phyloP scores from a whole-genome alignment of 2,329 filamentous ascomycete genomes.

The Coniochaeta hoffmannii region DNA sequence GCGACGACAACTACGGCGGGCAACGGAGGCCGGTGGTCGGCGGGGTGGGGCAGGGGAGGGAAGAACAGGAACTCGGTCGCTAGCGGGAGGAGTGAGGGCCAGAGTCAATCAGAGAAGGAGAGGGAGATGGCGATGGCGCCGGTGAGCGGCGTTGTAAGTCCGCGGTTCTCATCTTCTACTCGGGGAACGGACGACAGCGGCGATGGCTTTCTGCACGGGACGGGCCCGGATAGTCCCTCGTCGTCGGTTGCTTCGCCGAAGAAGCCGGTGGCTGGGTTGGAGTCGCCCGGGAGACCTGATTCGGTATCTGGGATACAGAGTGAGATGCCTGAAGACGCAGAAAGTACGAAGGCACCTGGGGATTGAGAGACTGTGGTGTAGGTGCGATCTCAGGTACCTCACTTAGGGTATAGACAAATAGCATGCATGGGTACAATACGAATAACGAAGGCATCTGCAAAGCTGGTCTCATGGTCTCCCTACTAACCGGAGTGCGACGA shows the following conservation, averaged over 20 bases:
- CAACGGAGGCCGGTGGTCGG: slow-evolving; percentile 24
- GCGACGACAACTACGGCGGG: slow-evolving; percentile 9
- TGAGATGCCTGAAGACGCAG: background rate
- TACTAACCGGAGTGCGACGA: too few relatives aligned
- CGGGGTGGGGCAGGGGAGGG: slow-evolving; percentile 17
- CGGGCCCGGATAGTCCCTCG: background rate
- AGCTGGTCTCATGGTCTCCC: background rate
- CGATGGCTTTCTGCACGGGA: background rate
- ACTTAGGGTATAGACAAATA: slow-evolving; percentile 1
- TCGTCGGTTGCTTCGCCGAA: background rate
- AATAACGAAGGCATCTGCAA: background rate
- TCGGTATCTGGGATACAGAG: background rate
- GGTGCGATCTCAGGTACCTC: background rate
- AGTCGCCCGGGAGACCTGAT: background rate
- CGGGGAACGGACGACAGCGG: background rate
- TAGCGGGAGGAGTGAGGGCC: background rate
- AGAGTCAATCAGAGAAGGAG: background rate
- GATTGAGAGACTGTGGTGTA: background rate
- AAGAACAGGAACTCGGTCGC: slow-evolving; percentile 12
- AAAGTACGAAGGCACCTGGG: background rate
- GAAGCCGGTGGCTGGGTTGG: background rate
- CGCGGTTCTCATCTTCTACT: background rate
- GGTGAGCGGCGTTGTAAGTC: slow-evolving; percentile 6
- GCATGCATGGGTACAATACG: background rate
- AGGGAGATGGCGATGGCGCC: background rate